phyloP scores from a whole-genome alignment of 805 yeast species.

The Wickerhamiella sergipiensis region DNA sequence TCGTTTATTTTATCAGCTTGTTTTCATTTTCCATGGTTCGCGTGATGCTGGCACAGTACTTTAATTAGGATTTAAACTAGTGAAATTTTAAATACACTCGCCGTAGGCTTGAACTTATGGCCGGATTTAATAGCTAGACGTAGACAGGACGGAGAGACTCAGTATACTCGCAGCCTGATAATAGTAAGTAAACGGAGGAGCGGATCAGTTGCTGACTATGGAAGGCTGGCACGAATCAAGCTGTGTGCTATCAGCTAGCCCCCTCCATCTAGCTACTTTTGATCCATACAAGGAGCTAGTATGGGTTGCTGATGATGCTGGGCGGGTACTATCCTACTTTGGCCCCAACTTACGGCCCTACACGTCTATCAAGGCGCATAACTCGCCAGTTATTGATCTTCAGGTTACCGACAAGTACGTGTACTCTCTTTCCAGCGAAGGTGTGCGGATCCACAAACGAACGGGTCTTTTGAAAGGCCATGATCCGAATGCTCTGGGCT shows the following conservation, averaged over 20 bases:
- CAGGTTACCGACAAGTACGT: conserved; percentile 45
- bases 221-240: conserved; percentile 19
- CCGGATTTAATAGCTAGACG: too few relatives aligned
- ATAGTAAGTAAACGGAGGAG: too few relatives aligned
- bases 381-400: conserved; percentile 36
- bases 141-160: too few relatives aligned
- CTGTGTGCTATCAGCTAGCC: neutral
- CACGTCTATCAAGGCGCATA: conserved; percentile 42
- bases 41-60: conserved; percentile 39
- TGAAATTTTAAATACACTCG: too few relatives aligned
- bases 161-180: too few relatives aligned
- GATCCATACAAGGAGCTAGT: conserved; percentile 38
- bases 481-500: conserved; percentile 19
- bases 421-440: conserved; percentile 38
- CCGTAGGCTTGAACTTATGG: too few relatives aligned
- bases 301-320: conserved; percentile 64
- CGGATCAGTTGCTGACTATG: conserved; percentile 12
- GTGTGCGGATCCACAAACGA: conserved; percentile 40
- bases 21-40: conserved; percentile 64
- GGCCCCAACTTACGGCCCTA: conserved; percentile 42
- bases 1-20: conserved; percentile 43
- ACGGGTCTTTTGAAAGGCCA: conserved; percentile 37
- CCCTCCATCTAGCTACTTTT: conserved; percentile 4
- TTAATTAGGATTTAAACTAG: conserved; percentile 20
- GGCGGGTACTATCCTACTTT: conserved; percentile 29